phyloP scores from a whole-genome alignment of 202 grass and related monocot species.

The Setaria italica region DNA sequence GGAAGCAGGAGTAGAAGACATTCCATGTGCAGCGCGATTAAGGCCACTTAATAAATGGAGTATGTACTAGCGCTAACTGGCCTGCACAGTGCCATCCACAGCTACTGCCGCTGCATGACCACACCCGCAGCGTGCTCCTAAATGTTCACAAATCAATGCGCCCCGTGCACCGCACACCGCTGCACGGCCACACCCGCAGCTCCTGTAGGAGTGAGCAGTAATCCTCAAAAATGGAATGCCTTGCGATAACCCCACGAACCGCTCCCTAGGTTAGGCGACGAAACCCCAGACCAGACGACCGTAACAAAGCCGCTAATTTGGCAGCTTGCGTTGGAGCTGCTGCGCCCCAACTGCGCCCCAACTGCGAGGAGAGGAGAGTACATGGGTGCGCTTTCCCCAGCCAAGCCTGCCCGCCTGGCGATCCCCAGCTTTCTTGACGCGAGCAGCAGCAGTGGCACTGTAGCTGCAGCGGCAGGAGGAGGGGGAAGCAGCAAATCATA shows the following conservation, averaged over 20 bases:
- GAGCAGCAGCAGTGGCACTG: not conserved
- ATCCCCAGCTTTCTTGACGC: slow-evolving; percentile 10
- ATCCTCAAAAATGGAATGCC: not conserved
- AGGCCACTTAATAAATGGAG: slow-evolving; percentile 17
- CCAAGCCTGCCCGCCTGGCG: not conserved
- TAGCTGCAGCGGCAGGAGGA: not conserved
- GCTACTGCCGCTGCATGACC: too few species aligned
- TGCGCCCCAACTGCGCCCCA: too few species aligned
- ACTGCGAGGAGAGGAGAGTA: too few species aligned
- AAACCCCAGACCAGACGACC: not conserved
- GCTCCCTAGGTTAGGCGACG: not conserved
- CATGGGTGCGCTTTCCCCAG: slow-evolving; percentile 8
- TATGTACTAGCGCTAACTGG: not conserved
- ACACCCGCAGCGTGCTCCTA: not conserved
- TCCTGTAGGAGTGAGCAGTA: not conserved
- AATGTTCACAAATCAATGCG: slow-evolving; percentile 22
- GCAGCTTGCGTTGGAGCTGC: not conserved
- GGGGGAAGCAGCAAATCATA: slow-evolving; percentile 37
- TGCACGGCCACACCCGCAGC: not conserved
- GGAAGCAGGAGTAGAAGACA: slow-evolving; percentile 37
- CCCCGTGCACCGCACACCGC: not conserved
- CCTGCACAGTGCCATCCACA: not conserved
- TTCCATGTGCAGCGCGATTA: slow-evolving; percentile 56
- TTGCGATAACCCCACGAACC: not conserved
- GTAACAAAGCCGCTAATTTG: not conserved